Conservation (phyloP, 1,284 basidiomycete genomes). For the Tylopilus sp. region DNA sequence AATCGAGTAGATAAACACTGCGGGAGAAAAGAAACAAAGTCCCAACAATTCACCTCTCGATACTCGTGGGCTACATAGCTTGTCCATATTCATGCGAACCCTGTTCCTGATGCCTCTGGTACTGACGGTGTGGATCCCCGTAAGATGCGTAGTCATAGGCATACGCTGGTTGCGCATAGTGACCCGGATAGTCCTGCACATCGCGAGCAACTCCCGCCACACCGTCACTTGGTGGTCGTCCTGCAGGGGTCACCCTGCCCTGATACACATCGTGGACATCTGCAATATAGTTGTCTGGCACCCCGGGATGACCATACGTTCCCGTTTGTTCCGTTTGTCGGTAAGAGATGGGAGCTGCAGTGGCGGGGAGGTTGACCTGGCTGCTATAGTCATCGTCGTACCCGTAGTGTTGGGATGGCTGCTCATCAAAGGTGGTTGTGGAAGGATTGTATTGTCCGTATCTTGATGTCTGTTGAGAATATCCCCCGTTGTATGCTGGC, state of each 20-base stretch:
- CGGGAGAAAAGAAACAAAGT: slow-evolving; percentile 12
- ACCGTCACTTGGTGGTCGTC: slow-evolving; percentile 23
- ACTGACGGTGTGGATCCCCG: slow-evolving; percentile 29
- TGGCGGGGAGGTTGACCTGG: slow-evolving; percentile 49
- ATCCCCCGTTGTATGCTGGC: slow-evolving; percentile 61
- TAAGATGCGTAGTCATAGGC: slow-evolving; percentile 31
- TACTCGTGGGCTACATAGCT: slow-evolving; percentile 28
- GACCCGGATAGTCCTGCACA: slow-evolving; percentile 39
- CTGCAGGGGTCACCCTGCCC: slow-evolving; percentile 38
- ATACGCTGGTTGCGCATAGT: slow-evolving; percentile 25
- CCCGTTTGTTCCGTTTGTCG: slow-evolving; percentile 30
- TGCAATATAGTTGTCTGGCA: slow-evolving; percentile 34
- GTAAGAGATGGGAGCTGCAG: slow-evolving; percentile 53
- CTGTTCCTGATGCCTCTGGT: slow-evolving; percentile 32
- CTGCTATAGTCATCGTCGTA: slow-evolving; percentile 67
- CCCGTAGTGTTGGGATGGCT: slow-evolving; percentile 37
- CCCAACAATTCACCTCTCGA: slow-evolving; percentile 13
- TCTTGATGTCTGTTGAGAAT: slow-evolving; percentile 49
- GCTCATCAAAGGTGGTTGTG: slow-evolving; percentile 50
- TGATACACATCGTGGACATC: slow-evolving; percentile 53
- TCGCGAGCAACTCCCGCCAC: slow-evolving; percentile 24
- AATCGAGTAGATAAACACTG: slow-evolving; percentile 33
- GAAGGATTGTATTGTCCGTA: slow-evolving; percentile 57
- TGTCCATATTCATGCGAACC: slow-evolving; percentile 32
- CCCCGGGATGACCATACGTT: slow-evolving; percentile 23